Percentiles rank a stretch among this genome's conserved stretches.
Evolutionary conservation across 306 rosid genomes (phyloP).

Genomic region (Sechiopsis laciniata): DNA sequence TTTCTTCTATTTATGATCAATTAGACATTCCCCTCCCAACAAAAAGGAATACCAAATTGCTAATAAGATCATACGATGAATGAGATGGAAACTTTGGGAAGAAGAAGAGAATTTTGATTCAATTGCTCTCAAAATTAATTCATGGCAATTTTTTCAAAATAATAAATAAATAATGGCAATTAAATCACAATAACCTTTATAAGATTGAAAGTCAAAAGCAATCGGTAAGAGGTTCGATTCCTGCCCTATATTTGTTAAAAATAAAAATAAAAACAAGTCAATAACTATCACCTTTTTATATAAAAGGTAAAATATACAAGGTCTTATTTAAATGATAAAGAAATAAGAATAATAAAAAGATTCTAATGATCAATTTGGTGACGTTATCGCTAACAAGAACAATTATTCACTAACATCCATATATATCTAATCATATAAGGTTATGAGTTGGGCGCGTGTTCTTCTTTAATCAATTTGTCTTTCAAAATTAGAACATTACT

Average conservation of each 20-base stretch:
- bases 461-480: not conserved
- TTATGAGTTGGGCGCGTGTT: too few relatives aligned
- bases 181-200: not conserved
- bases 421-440: too few relatives aligned
- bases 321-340: not conserved
- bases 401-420: too few relatives aligned
- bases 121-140: not conserved
- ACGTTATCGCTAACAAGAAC: too few relatives aligned
- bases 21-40: not conserved
- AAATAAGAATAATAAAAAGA: not conserved
- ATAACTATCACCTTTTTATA: not conserved
- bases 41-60: not conserved
- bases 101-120: conserved; percentile 3
- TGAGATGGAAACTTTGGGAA: not conserved
- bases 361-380: too few relatives aligned
- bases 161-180: not conserved
- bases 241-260: too few relatives aligned
- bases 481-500: not conserved
- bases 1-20: not conserved
- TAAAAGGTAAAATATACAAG: not conserved
- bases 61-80: too few relatives aligned
- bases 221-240: too few relatives aligned
- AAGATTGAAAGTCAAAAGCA: not conserved
- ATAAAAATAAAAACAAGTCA: not conserved
- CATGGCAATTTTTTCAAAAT: too few relatives aligned